phyloP scores from a whole-genome alignment of 1,139 yeast genomes.

The Magnusiomyces clavatus region DNA sequence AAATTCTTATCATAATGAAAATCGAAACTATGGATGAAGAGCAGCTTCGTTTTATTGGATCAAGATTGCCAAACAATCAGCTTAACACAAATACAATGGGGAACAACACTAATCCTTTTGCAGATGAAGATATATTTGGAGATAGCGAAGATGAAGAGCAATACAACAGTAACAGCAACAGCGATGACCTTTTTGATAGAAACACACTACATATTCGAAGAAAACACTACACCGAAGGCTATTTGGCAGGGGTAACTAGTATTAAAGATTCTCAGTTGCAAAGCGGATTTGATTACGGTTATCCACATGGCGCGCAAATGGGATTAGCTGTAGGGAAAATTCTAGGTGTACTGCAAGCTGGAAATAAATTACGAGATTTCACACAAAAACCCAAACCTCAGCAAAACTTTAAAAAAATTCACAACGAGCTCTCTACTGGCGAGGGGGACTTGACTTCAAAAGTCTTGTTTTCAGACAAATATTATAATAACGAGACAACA shows the following conservation, averaged over 20 bases:
- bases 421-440: constrained; percentile 31
- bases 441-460: constrained; percentile 40
- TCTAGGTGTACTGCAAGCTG: constrained; percentile 37
- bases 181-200: neutral
- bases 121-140: no score
- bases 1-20: neutral
- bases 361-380: neutral
- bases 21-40: no score
- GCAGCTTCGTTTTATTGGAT: no score
- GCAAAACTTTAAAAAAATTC: neutral
- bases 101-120: no score
- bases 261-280: constrained; percentile 63
- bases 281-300: constrained; percentile 67
- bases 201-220: constrained; percentile 33
- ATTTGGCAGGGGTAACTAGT: constrained; percentile 60
- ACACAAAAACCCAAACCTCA: constrained; percentile 1
- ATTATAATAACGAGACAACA: constrained; percentile 43
- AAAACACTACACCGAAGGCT: constrained; percentile 72
- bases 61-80: no score
- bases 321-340: constrained; percentile 57
- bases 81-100: no score
- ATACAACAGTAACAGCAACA: no score
- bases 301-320: constrained; percentile 56
- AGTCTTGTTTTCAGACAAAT: constrained; percentile 39
- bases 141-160: no score